Percentiles rank a stretch among this genome's conserved stretches.
These are phyloP conservation scores for Oryza glumipatula DNA, from an alignment of 176 grass and related monocot genomes.

Conservation along the genomic window DNA sequence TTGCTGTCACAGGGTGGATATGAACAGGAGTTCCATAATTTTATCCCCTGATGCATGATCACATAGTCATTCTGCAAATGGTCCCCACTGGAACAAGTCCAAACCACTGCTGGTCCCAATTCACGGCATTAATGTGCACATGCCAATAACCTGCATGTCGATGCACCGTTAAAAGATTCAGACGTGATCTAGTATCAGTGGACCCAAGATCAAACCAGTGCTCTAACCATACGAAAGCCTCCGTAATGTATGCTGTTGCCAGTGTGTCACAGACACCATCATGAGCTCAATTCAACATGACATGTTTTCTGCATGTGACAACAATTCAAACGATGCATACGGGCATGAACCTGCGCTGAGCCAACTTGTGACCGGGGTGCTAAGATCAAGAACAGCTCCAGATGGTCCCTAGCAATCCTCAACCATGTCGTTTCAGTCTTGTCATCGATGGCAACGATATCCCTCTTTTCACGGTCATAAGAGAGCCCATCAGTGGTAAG, in stretches of 20 bases:
- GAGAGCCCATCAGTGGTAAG: slow-evolving; percentile 20
- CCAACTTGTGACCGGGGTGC: slow-evolving; percentile 27
- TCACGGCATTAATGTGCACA: slow-evolving; percentile 34
- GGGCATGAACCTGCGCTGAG: slow-evolving; percentile 35
- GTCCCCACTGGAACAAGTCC: slow-evolving; percentile 40
- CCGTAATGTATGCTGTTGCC: neutral
- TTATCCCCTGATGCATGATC: slow-evolving; percentile 8
- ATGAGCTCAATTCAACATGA: slow-evolving; percentile 27
- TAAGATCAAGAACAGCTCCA: slow-evolving; percentile 37
- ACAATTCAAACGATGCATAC: slow-evolving; percentile 17
- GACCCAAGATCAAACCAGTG: slow-evolving; percentile 36
- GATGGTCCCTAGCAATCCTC: slow-evolving; percentile 42
- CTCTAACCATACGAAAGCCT: neutral
- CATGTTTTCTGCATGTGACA: slow-evolving; percentile 21
- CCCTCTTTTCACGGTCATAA: slow-evolving; percentile 29
- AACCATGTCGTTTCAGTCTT: slow-evolving; percentile 4
- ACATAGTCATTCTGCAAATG: slow-evolving; percentile 23
- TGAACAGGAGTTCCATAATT: neutral
- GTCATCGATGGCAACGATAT: slow-evolving; percentile 18
- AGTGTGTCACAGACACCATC: slow-evolving; percentile 18
- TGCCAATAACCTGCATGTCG: slow-evolving; percentile 35
- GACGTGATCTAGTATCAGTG: slow-evolving; percentile 5
- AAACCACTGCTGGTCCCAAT: slow-evolving; percentile 17
- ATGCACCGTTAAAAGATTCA: slow-evolving; percentile 11
- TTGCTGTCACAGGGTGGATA: slow-evolving; percentile 34